Evolutionary conservation across 495 filamentous ascomycete genomes (phyloP).

Genomic region (Achaetomiella virescens): DNA sequence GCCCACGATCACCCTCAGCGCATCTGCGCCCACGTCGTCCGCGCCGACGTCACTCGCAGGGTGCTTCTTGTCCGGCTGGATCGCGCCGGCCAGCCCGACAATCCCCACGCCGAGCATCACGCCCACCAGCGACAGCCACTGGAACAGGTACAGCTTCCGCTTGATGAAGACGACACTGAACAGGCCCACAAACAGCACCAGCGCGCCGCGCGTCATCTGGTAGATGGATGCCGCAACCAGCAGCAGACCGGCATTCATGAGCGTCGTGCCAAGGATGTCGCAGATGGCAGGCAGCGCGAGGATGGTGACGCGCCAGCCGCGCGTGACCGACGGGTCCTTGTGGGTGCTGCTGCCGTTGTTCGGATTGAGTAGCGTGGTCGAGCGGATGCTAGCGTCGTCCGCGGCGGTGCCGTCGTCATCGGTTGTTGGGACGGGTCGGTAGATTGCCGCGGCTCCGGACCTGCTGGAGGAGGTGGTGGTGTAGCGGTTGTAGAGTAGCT

Average conservation of each 20-base stretch:
- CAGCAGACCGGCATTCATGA: constrained; percentile 92
- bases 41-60: constrained; percentile 19
- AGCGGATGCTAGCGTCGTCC: constrained; percentile 42
- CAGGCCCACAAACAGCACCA: constrained; percentile 90
- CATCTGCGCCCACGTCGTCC: constrained; percentile 42
- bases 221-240: constrained; percentile 94
- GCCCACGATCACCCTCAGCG: constrained; percentile 68
- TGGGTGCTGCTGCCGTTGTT: constrained; percentile 14
- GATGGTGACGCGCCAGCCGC: constrained; percentile 65
- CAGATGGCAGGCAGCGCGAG: constrained; percentile 85
- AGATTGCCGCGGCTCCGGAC: constrained; percentile 42
- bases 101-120: constrained; percentile 85
- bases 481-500: constrained; percentile 57
- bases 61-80: constrained; percentile 60
- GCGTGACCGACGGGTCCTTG: constrained; percentile 46
- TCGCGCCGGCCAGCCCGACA: constrained; percentile 80
- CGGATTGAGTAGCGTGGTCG: constrained; percentile 43
- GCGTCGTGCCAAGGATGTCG: constrained; percentile 89
- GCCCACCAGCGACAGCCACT: constrained; percentile 81
- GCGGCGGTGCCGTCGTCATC: constrained; percentile 29
- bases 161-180: constrained; percentile 90
- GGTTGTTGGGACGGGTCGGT: constrained; percentile 51
- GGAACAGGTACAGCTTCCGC: constrained; percentile 69
- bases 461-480: constrained; percentile 22
- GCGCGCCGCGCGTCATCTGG: constrained; percentile 93